phyloP scores from a whole-genome alignment of 2,329 filamentous ascomycete species.

The Laburnicola sp. region DNA sequence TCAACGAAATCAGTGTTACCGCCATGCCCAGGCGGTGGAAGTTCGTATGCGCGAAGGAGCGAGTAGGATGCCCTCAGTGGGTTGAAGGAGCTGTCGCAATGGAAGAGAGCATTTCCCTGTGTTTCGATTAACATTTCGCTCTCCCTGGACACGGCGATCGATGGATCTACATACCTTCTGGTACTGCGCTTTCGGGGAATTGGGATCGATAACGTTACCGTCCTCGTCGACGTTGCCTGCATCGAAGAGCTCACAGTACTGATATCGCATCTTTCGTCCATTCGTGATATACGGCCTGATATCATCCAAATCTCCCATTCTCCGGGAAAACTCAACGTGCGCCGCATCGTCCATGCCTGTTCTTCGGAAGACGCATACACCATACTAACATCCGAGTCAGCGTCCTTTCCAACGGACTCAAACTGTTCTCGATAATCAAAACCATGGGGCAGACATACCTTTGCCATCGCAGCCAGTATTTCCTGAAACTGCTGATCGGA shows the following conservation, averaged over 20 bases:
- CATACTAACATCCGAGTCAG: constrained; percentile 47
- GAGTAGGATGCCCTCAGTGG: constrained; percentile 24
- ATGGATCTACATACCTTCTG: constrained; percentile 32
- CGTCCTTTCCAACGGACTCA: no score
- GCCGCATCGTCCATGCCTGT: constrained; percentile 55
- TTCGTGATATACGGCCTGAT: constrained; percentile 53
- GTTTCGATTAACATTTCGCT: constrained; percentile 16
- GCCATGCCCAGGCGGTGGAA: constrained; percentile 26
- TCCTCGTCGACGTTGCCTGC: constrained; percentile 59
- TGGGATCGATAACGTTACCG: constrained; percentile 50
- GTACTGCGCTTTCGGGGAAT: constrained; percentile 39
- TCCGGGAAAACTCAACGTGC: constrained; percentile 56
- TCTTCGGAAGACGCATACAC: constrained; percentile 56
- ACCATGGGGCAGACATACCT: no score
- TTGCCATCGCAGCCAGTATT: constrained; percentile 33
- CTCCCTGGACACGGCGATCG: neutral
- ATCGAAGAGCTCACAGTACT: constrained; percentile 59
- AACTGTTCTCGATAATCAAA: no score
- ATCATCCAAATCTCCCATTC: constrained; percentile 61
- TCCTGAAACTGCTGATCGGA: constrained; percentile 38
- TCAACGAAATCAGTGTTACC: constrained; percentile 31
- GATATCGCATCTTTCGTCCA: constrained; percentile 53
- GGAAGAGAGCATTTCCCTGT: constrained; percentile 37
- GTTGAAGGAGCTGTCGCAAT: constrained; percentile 29
- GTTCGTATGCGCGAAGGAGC: constrained; percentile 21